phyloP scores from a whole-genome alignment of 306 rosid species.

The Luffa acutangula region DNA sequence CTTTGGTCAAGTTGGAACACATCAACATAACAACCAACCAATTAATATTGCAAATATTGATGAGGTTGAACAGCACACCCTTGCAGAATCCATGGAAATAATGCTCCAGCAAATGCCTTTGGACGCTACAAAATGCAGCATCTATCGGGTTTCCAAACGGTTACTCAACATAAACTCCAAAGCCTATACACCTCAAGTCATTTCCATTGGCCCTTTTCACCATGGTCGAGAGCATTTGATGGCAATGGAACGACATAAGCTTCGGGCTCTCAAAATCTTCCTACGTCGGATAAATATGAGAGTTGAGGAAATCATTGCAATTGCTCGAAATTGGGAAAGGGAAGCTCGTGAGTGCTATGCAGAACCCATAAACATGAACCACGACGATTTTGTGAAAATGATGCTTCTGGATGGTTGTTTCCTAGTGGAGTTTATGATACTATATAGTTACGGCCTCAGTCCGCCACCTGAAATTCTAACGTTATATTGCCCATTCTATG shows the following conservation, averaged over 20 bases:
- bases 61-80: too few species aligned
- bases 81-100: neutral
- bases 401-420: conserved; percentile 64
- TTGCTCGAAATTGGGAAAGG: conserved; percentile 22
- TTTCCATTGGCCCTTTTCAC: conserved; percentile 67
- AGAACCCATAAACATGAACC: neutral
- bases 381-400: conserved; percentile 37
- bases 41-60: too few species aligned
- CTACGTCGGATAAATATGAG: neutral
- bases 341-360: conserved; percentile 50
- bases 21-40: too few species aligned
- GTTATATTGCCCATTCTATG: too few species aligned
- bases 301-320: conserved; percentile 10
- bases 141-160: neutral
- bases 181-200: conserved; percentile 44
- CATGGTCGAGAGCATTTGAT: conserved; percentile 24
- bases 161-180: neutral
- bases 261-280: conserved; percentile 32
- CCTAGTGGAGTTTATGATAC: conserved; percentile 18
- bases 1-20: too few species aligned
- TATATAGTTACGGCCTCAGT: too few species aligned
- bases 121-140: neutral
- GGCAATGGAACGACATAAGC: conserved; percentile 57
- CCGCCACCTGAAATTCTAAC: too few species aligned
- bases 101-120: too few species aligned